Percentiles rank a stretch among this genome's conserved stretches.
phyloP scores from a whole-genome alignment of 768 basidiomycete genomes.

The Suillus placidus region DNA sequence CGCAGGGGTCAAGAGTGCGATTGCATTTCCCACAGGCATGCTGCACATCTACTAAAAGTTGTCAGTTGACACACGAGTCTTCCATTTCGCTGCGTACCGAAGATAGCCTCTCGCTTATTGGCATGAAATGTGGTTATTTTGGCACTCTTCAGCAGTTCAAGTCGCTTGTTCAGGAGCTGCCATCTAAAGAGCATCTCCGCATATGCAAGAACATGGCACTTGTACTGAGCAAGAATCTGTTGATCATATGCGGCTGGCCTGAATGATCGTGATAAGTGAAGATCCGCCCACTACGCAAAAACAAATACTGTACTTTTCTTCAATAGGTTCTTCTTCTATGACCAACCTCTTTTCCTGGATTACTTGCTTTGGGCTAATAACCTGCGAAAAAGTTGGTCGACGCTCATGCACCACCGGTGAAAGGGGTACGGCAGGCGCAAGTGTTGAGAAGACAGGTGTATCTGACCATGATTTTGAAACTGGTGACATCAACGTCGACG shows the following conservation, averaged over 20 bases:
- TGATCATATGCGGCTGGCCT: conserved; percentile 36
- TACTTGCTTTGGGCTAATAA: conserved; percentile 33
- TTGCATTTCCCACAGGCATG: conserved; percentile 52
- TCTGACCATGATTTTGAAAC: conserved; percentile 66
- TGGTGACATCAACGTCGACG: conserved; percentile 28
- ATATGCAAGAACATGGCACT: conserved; percentile 66
- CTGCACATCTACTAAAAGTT: conserved; percentile 42
- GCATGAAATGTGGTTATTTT: conserved; percentile 33
- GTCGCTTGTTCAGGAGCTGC: conserved; percentile 68
- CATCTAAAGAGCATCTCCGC: conserved; percentile 77
- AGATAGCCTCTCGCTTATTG: conserved; percentile 41
- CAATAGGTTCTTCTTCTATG: conserved; percentile 31
- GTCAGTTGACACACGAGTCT: conserved; percentile 10
- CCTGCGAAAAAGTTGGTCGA: conserved; percentile 45
- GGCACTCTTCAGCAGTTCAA: conserved; percentile 74
- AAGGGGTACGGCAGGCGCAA: conserved; percentile 40
- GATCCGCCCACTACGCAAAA: neutral
- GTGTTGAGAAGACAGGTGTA: conserved; percentile 34
- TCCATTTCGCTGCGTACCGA: conserved; percentile 19
- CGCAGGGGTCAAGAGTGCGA: conserved; percentile 34
- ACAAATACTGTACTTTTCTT: conserved; percentile 18
- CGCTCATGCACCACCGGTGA: conserved; percentile 45
- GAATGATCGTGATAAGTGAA: conserved; percentile 18
- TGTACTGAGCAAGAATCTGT: conserved; percentile 45
- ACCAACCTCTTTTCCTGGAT: conserved; percentile 43